These are phyloP conservation scores for Wallacemonas rigidus DNA, from an alignment of 208 protist genomes.

Conservation along the genomic window DNA sequence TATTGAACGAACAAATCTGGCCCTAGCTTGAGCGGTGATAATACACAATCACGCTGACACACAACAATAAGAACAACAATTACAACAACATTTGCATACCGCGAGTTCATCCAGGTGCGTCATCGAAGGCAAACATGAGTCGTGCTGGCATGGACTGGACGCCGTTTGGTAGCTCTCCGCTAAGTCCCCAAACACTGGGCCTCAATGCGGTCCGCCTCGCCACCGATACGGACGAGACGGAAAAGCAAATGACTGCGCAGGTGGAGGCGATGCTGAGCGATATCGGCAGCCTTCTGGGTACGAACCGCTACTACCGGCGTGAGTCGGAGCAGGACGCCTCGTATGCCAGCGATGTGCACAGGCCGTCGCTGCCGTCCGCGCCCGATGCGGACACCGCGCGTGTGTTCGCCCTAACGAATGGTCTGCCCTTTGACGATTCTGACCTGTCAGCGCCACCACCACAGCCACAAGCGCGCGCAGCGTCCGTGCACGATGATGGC, in stretches of 20 bases:
- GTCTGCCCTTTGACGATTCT: background rate
- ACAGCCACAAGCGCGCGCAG: background rate
- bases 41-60: background rate
- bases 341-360: background rate
- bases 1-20: too few species aligned
- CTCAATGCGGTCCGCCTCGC: background rate
- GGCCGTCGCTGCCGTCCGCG: constrained; percentile 3
- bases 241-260: constrained; percentile 2
- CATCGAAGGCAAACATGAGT: background rate
- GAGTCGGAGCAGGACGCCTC: background rate
- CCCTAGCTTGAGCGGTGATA: too few species aligned
- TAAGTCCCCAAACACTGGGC: background rate
- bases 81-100: background rate
- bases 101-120: background rate
- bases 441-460: background rate
- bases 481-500: constrained; percentile 8
- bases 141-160: background rate
- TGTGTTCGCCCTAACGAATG: background rate
- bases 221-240: constrained; percentile 6
- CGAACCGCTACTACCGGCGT: constrained; percentile 15
- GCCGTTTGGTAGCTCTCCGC: constrained; percentile 4
- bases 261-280: constrained; percentile 9
- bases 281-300: constrained; percentile 7
- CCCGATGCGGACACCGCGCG: background rate
- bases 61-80: background rate